Conservation (phyloP, 306 rosid species). For the Psophocarpus tetragonolobus region DNA sequence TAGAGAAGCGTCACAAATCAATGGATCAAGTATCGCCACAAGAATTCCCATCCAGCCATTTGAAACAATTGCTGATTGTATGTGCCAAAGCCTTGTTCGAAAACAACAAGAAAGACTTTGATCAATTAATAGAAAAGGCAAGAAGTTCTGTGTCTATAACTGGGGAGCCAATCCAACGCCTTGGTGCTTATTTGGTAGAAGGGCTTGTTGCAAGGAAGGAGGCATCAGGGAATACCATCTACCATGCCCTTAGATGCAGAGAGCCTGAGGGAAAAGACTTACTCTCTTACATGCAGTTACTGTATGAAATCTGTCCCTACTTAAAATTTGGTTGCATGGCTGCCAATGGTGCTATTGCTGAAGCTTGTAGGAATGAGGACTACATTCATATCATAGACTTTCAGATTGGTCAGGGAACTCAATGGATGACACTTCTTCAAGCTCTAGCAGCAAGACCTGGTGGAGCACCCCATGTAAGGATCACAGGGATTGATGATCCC, state of each 20-base stretch:
- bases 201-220: slow-evolving; percentile 87
- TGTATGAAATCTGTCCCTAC: slow-evolving; percentile 85
- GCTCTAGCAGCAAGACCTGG: slow-evolving; percentile 87
- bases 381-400: slow-evolving; percentile 85
- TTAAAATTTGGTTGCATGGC: slow-evolving; percentile 95
- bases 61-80: slow-evolving; percentile 64
- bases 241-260: slow-evolving; percentile 65
- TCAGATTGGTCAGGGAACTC: slow-evolving; percentile 80
- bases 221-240: slow-evolving; percentile 70
- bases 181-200: slow-evolving; percentile 90
- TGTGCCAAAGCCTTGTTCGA: slow-evolving; percentile 73
- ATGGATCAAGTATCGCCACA: slow-evolving; percentile 47
- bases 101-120: slow-evolving; percentile 51
- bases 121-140: slow-evolving; percentile 54
- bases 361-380: slow-evolving; percentile 83
- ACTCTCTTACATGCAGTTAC: slow-evolving; percentile 72
- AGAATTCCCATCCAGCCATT: slow-evolving; percentile 45
- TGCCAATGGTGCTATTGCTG: slow-evolving; percentile 91
- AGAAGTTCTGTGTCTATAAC: slow-evolving; percentile 65
- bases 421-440: slow-evolving; percentile 90
- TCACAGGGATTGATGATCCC: slow-evolving; percentile 87
- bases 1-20: slow-evolving; percentile 56
- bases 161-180: slow-evolving; percentile 83
- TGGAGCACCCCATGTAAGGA: slow-evolving; percentile 78
- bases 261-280: slow-evolving; percentile 79